These are phyloP conservation scores for Cicer pinnatifidum DNA, from an alignment of 306 rosid species.

Conservation along the genomic window DNA sequence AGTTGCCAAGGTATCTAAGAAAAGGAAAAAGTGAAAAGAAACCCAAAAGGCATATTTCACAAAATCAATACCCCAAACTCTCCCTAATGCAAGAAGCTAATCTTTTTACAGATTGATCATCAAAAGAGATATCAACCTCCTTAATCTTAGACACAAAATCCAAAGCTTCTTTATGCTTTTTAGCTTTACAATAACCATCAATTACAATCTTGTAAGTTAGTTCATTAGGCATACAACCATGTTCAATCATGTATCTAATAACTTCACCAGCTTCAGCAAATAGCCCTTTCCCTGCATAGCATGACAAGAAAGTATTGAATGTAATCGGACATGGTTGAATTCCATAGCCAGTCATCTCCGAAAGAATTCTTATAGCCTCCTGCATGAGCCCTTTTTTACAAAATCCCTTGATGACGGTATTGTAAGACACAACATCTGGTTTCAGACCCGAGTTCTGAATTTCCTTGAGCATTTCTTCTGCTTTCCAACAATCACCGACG, in stretches of 20 bases:
- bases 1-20: constrained; percentile 8
- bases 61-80: constrained; percentile 48
- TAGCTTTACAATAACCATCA: constrained; percentile 79
- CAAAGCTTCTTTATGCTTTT: constrained; percentile 70
- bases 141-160: constrained; percentile 71
- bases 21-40: constrained; percentile 22
- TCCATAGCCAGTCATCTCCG: constrained; percentile 77
- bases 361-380: constrained; percentile 80
- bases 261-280: constrained; percentile 84
- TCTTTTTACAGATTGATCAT: constrained; percentile 59
- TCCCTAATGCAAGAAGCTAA: constrained; percentile 68
- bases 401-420: constrained; percentile 86
- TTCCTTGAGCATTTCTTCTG: constrained; percentile 80
- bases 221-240: constrained; percentile 82
- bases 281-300: constrained; percentile 69
- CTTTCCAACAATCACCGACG: constrained; percentile 87
- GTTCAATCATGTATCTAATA: constrained; percentile 77
- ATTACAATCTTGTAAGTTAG: constrained; percentile 84
- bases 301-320: constrained; percentile 87
- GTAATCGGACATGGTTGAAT: constrained; percentile 83
- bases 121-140: constrained; percentile 61
- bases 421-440: constrained; percentile 86
- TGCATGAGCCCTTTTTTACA: constrained; percentile 89
- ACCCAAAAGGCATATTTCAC: constrained; percentile 23
- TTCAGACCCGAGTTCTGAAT: constrained; percentile 64